Evolutionary conservation across 2,329 filamentous ascomycete genomes (phyloP), one percentile per base, ranked within the genome.

Genomic region (Paraconiothyrium brasiliense): DNA sequence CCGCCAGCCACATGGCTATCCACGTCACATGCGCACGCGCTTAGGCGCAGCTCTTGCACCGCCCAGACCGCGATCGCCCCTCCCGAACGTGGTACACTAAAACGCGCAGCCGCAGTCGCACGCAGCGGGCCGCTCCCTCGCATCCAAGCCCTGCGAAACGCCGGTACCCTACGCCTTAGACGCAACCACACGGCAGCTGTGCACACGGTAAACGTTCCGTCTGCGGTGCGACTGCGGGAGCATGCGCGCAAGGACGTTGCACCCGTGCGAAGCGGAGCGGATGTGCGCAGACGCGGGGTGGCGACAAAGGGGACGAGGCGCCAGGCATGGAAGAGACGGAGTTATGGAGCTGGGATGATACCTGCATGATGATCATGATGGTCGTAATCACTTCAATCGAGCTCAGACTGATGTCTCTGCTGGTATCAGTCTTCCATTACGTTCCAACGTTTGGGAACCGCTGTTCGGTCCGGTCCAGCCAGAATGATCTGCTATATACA

Each of bases 71-170:
- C 43, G 14, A n/a, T 20, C 20, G 20, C 20, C 20, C 47, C 16
- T 37, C 11, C n/a, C 32, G 10, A 39, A 20, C 32, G 34, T 22
- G 49, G 49, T 52, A 52, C 49, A 39, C 49, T 52, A 52, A 52
- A 10, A 34, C 30, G 10, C 48, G 30, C 32, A 24, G 34, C 34
- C 49, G 37, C n/a, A 20, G 2, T 7, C 10, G 3, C 34, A 39
- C 32, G 34, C 34, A 52, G 34, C 51, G 51, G 50, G 20, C 51
- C 51, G 51, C 51, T 44, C 51, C 37, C 35, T 54, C 39, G 35
- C 51, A 43, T 24, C 9, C 22, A 41, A 10, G 20, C 8, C 16
- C n/a, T 7, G 9, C 39, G 7, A 41, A 41, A 41, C 34, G 34
- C 49, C n/a, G 49, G 49, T 39, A 52, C 14, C 37, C 37, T 44